Evolutionary conservation across 2,329 filamentous ascomycete species (phyloP), one percentile per base, ranked within the genome.

Genomic region (Clonostachys rosea): DNA sequence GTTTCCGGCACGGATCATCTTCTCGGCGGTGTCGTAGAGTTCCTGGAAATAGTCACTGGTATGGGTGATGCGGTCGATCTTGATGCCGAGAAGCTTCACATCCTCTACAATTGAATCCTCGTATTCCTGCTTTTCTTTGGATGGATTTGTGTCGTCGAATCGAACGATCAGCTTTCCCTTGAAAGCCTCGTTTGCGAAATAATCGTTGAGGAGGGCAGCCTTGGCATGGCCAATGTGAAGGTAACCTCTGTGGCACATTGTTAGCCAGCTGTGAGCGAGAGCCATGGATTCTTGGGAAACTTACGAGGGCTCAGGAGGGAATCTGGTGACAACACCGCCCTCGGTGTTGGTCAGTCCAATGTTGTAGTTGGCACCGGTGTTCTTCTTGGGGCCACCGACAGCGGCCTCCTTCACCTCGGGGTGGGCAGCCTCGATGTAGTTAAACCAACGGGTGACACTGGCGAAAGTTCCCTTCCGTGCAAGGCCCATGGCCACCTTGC

Each of bases 171-270:
- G 77, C 59, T 87, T 95, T 59, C 94, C 94, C 50, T 92, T 85
- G 75, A 95, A 95, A 57, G 90, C 88, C 65, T 91, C 86, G 67
- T 96, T 91, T 41, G 91, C 92, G 58, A 97, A 97, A 76, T 95
- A 97, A 66, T 97, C 91, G 72, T 94, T 96, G 48, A 97, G 82
- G 47, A 95, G 78, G 6, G 91, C 91, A 33, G 91, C 91, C 72
- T 97, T 97, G 56, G 91, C 90, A 72, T 97, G 92, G 46, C 92
- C 92, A 54, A 96, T 95, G 71, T 96, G 92, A 41, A 96, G 82
- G 64, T 95, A 96, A 51, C 91, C 91, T 55, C 74, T 78, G 50
- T 13, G 34, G 16, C 45, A 24, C 40, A 45, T 53, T 34, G 50
- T 41, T 40, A 49, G 24, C 6, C 14, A 11, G 11, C 47, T 48